A percentile compares a stretch with the other conserved stretches of the same genome.
Evolutionary conservation across 345 rosid genomes (phyloP).

Genomic region (Populus tremula): DNA sequence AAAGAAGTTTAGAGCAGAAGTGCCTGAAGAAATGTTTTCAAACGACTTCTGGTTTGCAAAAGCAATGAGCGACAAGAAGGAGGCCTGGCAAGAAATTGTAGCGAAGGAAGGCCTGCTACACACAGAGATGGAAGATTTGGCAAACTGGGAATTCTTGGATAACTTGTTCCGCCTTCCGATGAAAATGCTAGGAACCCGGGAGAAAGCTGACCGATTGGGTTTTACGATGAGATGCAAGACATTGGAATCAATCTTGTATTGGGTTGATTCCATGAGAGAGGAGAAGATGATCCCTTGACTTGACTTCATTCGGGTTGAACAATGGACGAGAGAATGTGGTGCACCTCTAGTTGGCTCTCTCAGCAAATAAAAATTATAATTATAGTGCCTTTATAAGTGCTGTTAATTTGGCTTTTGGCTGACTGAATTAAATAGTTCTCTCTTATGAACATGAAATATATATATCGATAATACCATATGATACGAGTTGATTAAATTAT

Average conservation of each 20-base stretch:
- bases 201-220: conserved; percentile 60
- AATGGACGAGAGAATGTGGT: background rate
- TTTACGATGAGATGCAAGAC: conserved; percentile 57
- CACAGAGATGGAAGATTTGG: conserved; percentile 69
- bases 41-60: conserved; percentile 44
- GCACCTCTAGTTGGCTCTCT: background rate
- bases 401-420: background rate
- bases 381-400: background rate
- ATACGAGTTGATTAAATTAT: background rate
- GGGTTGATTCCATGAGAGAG: conserved; percentile 71
- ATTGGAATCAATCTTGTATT: conserved; percentile 61
- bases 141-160: conserved; percentile 81
- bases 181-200: conserved; percentile 66
- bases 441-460: background rate
- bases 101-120: conserved; percentile 43
- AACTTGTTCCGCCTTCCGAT: conserved; percentile 61
- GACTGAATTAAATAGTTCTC: background rate
- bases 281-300: conserved; percentile 55
- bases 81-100: conserved; percentile 67
- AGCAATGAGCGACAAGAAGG: conserved; percentile 49
- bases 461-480: background rate
- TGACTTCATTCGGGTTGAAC: background rate
- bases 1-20: conserved; percentile 50
- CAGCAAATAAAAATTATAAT: background rate
- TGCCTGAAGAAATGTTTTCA: conserved; percentile 39